A percentile compares a stretch with the other conserved stretches of the same genome.
phyloP scores from a whole-genome alignment of 192 early-diverging fungal species.

The Coemansia sp. region DNA sequence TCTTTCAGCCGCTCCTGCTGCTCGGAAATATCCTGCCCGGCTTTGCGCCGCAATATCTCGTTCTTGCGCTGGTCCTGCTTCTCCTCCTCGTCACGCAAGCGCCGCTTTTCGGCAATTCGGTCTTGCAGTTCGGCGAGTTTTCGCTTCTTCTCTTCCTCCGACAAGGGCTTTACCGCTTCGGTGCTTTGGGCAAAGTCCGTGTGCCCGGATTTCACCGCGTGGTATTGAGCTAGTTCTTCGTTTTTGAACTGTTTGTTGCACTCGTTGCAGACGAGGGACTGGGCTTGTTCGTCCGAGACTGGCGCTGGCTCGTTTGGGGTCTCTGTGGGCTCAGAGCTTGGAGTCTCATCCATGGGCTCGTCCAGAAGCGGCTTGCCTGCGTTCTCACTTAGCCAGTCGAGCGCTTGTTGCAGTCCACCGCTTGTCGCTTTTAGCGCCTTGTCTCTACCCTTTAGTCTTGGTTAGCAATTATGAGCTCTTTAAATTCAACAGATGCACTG shows the following conservation, averaged over 20 bases:
- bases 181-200: slow-evolving; percentile 66
- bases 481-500: not conserved
- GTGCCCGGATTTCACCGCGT: slow-evolving; percentile 68
- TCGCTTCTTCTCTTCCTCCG: slow-evolving; percentile 68
- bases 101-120: slow-evolving; percentile 56
- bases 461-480: not conserved
- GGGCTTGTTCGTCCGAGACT: slow-evolving; percentile 16
- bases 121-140: slow-evolving; percentile 65
- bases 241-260: slow-evolving; percentile 67
- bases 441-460: slow-evolving; percentile 8
- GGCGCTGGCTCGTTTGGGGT: not conserved
- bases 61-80: slow-evolving; percentile 59
- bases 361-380: slow-evolving; percentile 29
- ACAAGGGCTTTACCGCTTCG: slow-evolving; percentile 67
- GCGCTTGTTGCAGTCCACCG: slow-evolving; percentile 43
- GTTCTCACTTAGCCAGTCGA: slow-evolving; percentile 53
- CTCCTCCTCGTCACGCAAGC: slow-evolving; percentile 59
- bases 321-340: not conserved
- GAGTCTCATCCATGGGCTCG: slow-evolving; percentile 4
- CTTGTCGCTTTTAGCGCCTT: slow-evolving; percentile 48
- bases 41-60: slow-evolving; percentile 60
- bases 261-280: slow-evolving; percentile 61
- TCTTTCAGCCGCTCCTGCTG: slow-evolving; percentile 59
- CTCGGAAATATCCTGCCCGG: slow-evolving; percentile 61
- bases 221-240: slow-evolving; percentile 59